Evolutionary conservation across 2,329 filamentous ascomycete species (phyloP).

Genomic region (Penicillium fuscoglaucum): DNA sequence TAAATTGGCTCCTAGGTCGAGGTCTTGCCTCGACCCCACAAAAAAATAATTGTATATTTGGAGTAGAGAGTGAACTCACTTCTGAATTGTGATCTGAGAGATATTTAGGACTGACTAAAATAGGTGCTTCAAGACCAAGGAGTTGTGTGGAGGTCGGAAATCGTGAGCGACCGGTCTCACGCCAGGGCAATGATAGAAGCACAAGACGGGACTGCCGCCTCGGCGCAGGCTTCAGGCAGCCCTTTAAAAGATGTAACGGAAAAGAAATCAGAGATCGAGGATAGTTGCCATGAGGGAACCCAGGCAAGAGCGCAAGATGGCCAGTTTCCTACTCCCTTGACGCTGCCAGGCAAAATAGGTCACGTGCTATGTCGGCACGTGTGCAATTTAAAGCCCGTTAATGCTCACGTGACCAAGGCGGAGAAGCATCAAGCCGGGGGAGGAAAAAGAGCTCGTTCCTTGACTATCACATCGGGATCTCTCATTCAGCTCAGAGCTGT

Average conservation of each 20-base stretch:
- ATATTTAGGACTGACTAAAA: slow-evolving; percentile 16
- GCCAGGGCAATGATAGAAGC: slow-evolving; percentile 27
- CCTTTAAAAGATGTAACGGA: slow-evolving; percentile 25
- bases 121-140: slow-evolving; percentile 30
- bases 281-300: slow-evolving; percentile 29
- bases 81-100: slow-evolving; percentile 7
- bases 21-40: slow-evolving; percentile 4
- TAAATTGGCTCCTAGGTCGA: slow-evolving; percentile 14
- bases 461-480: background rate
- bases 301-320: slow-evolving; percentile 24
- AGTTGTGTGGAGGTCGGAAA: slow-evolving; percentile 33
- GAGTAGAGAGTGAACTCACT: slow-evolving; percentile 12
- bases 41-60: background rate
- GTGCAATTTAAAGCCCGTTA: slow-evolving; percentile 15
- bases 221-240: slow-evolving; percentile 32
- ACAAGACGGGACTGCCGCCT: slow-evolving; percentile 34
- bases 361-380: slow-evolving; percentile 25
- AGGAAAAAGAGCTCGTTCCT: slow-evolving; percentile 22
- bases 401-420: slow-evolving; percentile 22
- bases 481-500: slow-evolving; percentile 5
- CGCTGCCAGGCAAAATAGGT: slow-evolving; percentile 13
- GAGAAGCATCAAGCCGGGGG: slow-evolving; percentile 18
- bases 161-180: slow-evolving; percentile 33
- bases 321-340: slow-evolving; percentile 27
- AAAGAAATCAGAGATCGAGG: slow-evolving; percentile 24